phyloP scores from a whole-genome alignment of 129 eudicot species.

The Gnaphalium uliginosum region DNA sequence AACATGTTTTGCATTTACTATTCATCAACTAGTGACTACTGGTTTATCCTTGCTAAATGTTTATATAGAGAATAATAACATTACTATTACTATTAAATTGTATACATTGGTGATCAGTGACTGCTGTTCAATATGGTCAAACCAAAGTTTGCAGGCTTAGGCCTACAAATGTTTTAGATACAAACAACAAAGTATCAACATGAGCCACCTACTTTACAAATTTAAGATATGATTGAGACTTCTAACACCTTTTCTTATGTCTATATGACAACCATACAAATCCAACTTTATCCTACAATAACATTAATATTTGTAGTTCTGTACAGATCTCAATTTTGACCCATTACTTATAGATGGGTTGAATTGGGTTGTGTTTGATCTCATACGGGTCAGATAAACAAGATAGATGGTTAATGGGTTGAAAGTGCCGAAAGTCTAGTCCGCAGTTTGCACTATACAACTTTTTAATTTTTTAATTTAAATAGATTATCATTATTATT shows the following conservation, averaged over 20 bases:
- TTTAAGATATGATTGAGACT: background rate
- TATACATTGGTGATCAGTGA: background rate
- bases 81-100: background rate
- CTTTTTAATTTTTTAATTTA: no score
- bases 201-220: constrained; percentile 21
- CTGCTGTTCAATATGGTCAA: background rate
- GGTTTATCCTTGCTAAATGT: no score
- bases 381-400: background rate
- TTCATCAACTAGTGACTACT: no score
- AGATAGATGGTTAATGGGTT: no score
- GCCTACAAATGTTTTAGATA: constrained; percentile 18
- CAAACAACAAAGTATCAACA: constrained; percentile 1
- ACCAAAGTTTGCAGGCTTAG: constrained; percentile 17
- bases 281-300: background rate
- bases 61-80: no score
- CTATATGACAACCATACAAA: background rate
- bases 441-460: no score
- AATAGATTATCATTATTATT: no score
- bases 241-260: background rate
- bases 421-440: no score
- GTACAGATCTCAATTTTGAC: background rate
- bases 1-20: no score
- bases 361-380: background rate
- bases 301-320: background rate
- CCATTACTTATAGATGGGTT: background rate